Base-by-base conservation (phyloP, 768 basidiomycete species). In the Lentinus tigrinus region DNA sequence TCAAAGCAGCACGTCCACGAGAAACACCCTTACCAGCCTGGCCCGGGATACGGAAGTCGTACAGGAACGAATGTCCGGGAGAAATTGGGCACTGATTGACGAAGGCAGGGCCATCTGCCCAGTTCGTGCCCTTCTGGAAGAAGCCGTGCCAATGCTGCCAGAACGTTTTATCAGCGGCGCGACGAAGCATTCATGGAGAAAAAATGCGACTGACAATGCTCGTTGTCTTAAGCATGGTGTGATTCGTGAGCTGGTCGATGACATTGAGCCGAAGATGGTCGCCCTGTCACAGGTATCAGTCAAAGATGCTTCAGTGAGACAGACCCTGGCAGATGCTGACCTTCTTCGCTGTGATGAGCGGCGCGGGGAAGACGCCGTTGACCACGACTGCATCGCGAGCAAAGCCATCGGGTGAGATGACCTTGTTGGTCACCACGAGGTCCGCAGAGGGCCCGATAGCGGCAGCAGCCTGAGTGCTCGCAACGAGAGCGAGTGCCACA, bases 101-200 rank as follows among this genome's bases (percentile, higher is more conserved):
- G 58, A 79, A 80, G 7, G 75, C 63, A 14, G 69, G 34, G 19
- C 81, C 81, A 47, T 82, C 81, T 50, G 76, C 78, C 21, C 74
- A 68, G 9, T 76, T 77, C 11, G 73, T 70, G n/a, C 70, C 69
- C 11, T 67, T 47, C 57, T 81, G 79, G 56, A 75, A 77, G n/a
- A 81, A 34, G 4, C 79, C 79, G 53, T 81, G 80, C 80, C 80
- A 81, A 40, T 65, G 65, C 65, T 65, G 31, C 24, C 13, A 42
- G n/a, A 17, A 19, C 4, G 21, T 23, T 24, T 19, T 2, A 24
- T 37, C 23, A 39, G 42, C n/a, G 9, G 21, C 2, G 28, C 14
- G 2, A 47, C 13, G 19, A 23, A 4, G 21, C 40, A 6, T 16
- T 13, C 16, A 4, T 11, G 34, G 27, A 4, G 23, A 23, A 36